A percentile compares a stretch with the other conserved stretches of the same genome.
Conservation (phyloP, 768 basidiomycete species). For the Neoboletus subvelutipes region DNA sequence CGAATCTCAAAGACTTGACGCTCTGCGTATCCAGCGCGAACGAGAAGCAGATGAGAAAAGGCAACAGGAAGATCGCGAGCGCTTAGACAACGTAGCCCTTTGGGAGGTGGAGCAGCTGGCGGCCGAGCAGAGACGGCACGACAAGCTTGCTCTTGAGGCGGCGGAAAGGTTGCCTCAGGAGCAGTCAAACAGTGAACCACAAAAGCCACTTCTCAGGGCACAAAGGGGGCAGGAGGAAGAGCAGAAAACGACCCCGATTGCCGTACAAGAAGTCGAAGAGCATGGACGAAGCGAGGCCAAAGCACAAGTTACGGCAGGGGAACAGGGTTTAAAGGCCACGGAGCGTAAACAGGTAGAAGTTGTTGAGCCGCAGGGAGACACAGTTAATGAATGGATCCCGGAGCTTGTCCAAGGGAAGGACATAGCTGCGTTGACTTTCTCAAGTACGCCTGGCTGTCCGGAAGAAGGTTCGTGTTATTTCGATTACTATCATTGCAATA, state of each 20-base stretch:
- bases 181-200: conserved; percentile 12
- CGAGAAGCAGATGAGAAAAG: conserved; percentile 27
- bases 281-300: not conserved
- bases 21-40: conserved; percentile 31
- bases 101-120: conserved; percentile 33
- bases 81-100: conserved; percentile 37
- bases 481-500: not conserved
- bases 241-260: not conserved
- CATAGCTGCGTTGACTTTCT: not conserved
- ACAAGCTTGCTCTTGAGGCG: conserved; percentile 16
- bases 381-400: not conserved
- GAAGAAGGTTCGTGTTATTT: conserved; percentile 27
- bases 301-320: not conserved
- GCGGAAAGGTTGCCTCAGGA: conserved; percentile 8
- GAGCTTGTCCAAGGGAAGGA: conserved; percentile 4
- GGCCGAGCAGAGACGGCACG: conserved; percentile 29
- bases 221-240: not conserved
- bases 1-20: conserved; percentile 44
- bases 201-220: not conserved
- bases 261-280: conserved; percentile 2
- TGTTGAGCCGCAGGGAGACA: not conserved
- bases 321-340: not conserved
- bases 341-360: conserved; percentile 2
- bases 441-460: not conserved
- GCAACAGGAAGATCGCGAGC: conserved; percentile 17